Percentiles rank a stretch among this genome's conserved stretches.
phyloP scores from a whole-genome alignment of 495 filamentous ascomycete genomes.

The Talaromyces adpressus region DNA sequence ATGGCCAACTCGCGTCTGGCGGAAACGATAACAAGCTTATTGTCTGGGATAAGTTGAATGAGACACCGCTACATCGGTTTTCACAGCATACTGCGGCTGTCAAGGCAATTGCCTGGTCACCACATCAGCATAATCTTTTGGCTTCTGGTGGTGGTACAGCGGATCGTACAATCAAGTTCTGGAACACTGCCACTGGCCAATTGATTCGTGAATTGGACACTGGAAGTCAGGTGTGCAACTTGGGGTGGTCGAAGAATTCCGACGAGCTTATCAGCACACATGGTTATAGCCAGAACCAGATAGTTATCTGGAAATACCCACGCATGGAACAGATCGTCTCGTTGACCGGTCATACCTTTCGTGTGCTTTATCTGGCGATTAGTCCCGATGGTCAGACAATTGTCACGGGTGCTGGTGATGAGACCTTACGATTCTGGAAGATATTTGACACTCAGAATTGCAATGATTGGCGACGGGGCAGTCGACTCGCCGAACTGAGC shows the following conservation, averaged over 20 bases:
- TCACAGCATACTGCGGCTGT: slow-evolving; percentile 90
- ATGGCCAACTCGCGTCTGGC: slow-evolving; percentile 89
- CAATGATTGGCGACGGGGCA: slow-evolving; percentile 43
- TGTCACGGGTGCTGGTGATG: slow-evolving; percentile 93
- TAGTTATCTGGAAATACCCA: slow-evolving; percentile 98
- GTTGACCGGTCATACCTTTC: slow-evolving; percentile 91
- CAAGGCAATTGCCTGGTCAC: slow-evolving; percentile 98
- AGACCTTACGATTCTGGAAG: slow-evolving; percentile 95
- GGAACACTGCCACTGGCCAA: slow-evolving; percentile 79
- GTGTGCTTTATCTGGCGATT: slow-evolving; percentile 94
- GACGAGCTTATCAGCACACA: slow-evolving; percentile 97
- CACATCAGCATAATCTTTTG: slow-evolving; percentile 85
- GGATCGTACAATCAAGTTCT: slow-evolving; percentile 93
- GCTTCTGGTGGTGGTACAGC: slow-evolving; percentile 96
- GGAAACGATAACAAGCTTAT: slow-evolving; percentile 98
- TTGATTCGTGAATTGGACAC: slow-evolving; percentile 85
- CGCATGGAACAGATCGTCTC: slow-evolving; percentile 94
- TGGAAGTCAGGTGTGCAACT: slow-evolving; percentile 93
- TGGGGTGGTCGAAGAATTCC: slow-evolving; percentile 90
- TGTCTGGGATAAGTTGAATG: slow-evolving; percentile 91
- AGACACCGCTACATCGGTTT: slow-evolving; percentile 85
- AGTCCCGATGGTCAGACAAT: slow-evolving; percentile 90
- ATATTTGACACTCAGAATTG: slow-evolving; percentile 68
- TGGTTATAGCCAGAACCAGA: slow-evolving; percentile 96
- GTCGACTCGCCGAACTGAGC: slow-evolving; percentile 60